Conservation (phyloP, 768 basidiomycete genomes). For the Rhizopogon sp. region DNA sequence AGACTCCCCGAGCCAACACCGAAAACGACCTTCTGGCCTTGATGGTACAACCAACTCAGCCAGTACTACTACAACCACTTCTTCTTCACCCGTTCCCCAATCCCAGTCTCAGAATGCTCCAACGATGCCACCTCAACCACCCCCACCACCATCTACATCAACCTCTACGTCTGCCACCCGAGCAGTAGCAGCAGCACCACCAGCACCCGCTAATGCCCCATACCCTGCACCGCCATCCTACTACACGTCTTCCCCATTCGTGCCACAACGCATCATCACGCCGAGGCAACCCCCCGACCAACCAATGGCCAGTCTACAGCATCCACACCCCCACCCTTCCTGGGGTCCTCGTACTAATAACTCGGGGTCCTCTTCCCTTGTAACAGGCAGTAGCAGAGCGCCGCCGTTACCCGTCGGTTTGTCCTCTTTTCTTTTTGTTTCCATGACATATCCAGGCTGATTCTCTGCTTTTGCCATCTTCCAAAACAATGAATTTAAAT, state of each 20-base stretch:
- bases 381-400: conserved; percentile 16
- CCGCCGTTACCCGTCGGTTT: conserved; percentile 20
- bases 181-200: conserved; percentile 5
- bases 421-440: conserved; percentile 4
- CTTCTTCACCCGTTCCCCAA: conserved; percentile 27
- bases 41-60: conserved; percentile 25
- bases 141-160: conserved; percentile 12
- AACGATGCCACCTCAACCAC: conserved; percentile 16
- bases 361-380: conserved; percentile 25
- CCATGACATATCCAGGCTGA: not conserved
- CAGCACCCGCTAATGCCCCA: conserved; percentile 14
- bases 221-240: conserved; percentile 24
- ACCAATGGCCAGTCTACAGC: conserved; percentile 27
- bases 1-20: conserved; percentile 62
- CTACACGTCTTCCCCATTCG: conserved; percentile 27
- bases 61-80: conserved; percentile 19
- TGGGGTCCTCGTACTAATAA: conserved; percentile 23
- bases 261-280: conserved; percentile 18
- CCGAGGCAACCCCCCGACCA: conserved; percentile 20
- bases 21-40: conserved; percentile 24
- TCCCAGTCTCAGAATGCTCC: conserved; percentile 21
- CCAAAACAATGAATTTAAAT: conserved; percentile 1
- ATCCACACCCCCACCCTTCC: conserved; percentile 24
- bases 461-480: conserved; percentile 3
- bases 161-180: conserved; percentile 20